These are phyloP conservation scores for Bryum argenteum DNA, from an alignment of 225 moss, liverwort and hornwort species.

Conservation along the genomic window DNA sequence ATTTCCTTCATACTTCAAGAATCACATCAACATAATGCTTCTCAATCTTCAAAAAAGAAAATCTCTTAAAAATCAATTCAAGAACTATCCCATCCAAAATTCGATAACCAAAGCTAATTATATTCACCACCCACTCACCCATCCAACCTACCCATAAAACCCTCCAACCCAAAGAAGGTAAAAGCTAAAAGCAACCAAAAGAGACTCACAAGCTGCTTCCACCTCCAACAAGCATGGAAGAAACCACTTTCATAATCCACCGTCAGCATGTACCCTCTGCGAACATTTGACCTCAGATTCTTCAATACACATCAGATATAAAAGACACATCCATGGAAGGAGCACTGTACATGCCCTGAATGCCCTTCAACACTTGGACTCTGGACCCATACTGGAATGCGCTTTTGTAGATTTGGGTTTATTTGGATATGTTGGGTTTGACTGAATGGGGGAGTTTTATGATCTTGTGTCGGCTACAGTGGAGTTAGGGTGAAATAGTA, in stretches of 20 bases:
- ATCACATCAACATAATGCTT: too few relatives aligned
- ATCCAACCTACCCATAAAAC: not conserved
- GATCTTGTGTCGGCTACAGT: too few relatives aligned
- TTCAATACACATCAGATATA: not conserved
- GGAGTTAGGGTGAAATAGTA: too few relatives aligned
- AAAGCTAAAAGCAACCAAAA: not conserved
- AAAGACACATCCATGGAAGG: too few relatives aligned
- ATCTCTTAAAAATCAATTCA: too few relatives aligned
- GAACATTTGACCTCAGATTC: not conserved
- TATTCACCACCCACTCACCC: not conserved
- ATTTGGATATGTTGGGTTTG: too few relatives aligned
- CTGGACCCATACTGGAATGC: not conserved
- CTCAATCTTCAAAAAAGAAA: too few relatives aligned
- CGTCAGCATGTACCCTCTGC: rapidly evolving
- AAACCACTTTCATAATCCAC: not conserved
- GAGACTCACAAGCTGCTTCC: not conserved
- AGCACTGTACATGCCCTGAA: not conserved
- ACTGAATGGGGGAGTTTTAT: too few relatives aligned
- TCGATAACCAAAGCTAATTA: too few relatives aligned
- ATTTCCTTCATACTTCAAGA: too few relatives aligned
- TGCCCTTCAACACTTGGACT: not conserved
- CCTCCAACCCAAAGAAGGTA: not conserved
- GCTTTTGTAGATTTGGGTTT: too few relatives aligned
- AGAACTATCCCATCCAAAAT: too few relatives aligned
- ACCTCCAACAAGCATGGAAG: slow-evolving; percentile 21